Evolutionary conservation across 495 filamentous ascomycete species (phyloP).

Genomic region (Penicillium herquei): DNA sequence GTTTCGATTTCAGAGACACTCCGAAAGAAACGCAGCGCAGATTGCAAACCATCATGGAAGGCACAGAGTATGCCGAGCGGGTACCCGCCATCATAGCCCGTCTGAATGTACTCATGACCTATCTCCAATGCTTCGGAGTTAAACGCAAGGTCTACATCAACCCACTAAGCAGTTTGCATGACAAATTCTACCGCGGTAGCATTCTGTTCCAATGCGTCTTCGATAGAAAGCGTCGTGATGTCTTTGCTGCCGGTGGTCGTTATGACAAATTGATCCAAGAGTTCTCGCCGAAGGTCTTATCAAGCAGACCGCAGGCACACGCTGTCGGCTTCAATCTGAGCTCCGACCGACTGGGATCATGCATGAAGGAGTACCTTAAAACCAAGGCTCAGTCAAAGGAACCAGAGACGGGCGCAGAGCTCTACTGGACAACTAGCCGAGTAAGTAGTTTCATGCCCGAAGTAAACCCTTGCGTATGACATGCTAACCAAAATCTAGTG

Average conservation of each 20-base stretch:
- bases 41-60: conserved; percentile 71
- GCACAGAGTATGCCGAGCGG: conserved; percentile 62
- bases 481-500: conserved; percentile 51
- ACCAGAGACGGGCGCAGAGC: conserved; percentile 43
- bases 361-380: conserved; percentile 65
- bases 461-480: neutral
- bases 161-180: conserved; percentile 85
- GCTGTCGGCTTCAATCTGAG: conserved; percentile 92
- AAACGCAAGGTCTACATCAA: conserved; percentile 78
- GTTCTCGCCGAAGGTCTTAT: conserved; percentile 39
- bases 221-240: conserved; percentile 78
- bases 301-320: conserved; percentile 50
- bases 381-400: conserved; percentile 69
- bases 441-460: conserved; percentile 29
- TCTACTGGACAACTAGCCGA: conserved; percentile 61
- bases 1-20: conserved; percentile 84
- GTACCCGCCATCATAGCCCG: conserved; percentile 74
- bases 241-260: conserved; percentile 90
- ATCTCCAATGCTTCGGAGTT: conserved; percentile 71
- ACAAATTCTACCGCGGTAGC: conserved; percentile 86
- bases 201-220: conserved; percentile 89
- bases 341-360: conserved; percentile 73
- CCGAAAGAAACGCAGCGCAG: conserved; percentile 68
- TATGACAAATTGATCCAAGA: conserved; percentile 80
- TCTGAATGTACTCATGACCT: conserved; percentile 70